Conservation (phyloP, 2,329 filamentous ascomycete species). For the Hypomyces perniciosus region DNA sequence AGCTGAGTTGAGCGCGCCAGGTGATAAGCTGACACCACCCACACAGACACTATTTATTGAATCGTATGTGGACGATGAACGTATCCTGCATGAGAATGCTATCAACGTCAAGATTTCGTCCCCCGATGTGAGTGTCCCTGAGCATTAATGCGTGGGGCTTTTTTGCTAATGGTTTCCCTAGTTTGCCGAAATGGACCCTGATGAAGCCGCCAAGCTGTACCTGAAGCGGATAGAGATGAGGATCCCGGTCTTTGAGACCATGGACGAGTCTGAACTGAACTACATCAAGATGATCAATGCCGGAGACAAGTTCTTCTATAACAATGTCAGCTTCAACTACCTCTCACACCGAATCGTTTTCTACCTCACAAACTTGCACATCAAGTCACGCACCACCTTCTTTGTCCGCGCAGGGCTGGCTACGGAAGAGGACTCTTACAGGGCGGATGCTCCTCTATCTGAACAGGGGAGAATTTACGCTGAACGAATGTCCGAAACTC, state of each 20-base stretch:
- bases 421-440: conserved; percentile 85
- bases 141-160: background rate
- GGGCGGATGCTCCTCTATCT: conserved; percentile 79
- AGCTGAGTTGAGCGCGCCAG: background rate
- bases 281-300: conserved; percentile 99
- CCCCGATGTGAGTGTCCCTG: conserved; percentile 64
- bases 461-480: conserved; percentile 76
- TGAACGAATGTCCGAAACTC: conserved; percentile 74
- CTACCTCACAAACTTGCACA: conserved; percentile 94
- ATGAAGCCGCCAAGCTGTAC: conserved; percentile 89
- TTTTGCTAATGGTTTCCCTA: conserved; percentile 27
- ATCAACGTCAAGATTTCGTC: conserved; percentile 97
- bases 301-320: conserved; percentile 86
- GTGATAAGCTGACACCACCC: background rate
- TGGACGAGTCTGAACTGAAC: conserved; percentile 89
- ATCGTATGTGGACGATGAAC: conserved; percentile 87
- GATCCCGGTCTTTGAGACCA: conserved; percentile 94
- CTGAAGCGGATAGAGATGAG: conserved; percentile 82
- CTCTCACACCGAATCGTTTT: conserved; percentile 96
- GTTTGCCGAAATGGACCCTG: conserved; percentile 86
- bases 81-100: conserved; percentile 93
- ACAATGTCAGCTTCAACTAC: conserved; percentile 95
- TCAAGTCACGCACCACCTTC: conserved; percentile 89
- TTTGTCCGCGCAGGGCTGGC: conserved; percentile 86
- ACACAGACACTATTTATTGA: conserved; percentile 88